These are phyloP conservation scores for Stenogyne calaminthoides DNA, from an alignment of 305 asterid species.

Conservation along the genomic window DNA sequence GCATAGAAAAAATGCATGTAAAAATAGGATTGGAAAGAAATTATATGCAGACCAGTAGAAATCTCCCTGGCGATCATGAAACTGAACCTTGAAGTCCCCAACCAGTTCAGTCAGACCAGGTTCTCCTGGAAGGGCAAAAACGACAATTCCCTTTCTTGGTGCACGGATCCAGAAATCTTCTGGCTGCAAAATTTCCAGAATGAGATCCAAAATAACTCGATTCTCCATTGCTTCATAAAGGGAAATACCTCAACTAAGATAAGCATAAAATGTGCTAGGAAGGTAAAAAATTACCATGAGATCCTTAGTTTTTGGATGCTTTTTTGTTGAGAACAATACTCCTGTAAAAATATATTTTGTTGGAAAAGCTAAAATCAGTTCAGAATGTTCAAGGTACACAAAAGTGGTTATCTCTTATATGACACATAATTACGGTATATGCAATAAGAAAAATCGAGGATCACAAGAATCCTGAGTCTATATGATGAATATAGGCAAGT, in stretches of 20 bases:
- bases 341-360: slow-evolving; percentile 52
- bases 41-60: slow-evolving; percentile 72
- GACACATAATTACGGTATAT: not conserved
- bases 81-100: slow-evolving; percentile 93
- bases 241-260: slow-evolving; percentile 20
- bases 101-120: slow-evolving; percentile 88
- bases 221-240: slow-evolving; percentile 7
- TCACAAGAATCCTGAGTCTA: not conserved
- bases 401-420: slow-evolving; percentile 12
- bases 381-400: slow-evolving; percentile 13
- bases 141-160: slow-evolving; percentile 78
- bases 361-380: slow-evolving; percentile 31
- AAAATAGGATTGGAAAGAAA: slow-evolving; percentile 26
- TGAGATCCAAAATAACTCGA: slow-evolving; percentile 16
- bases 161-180: slow-evolving; percentile 97
- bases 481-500: not conserved
- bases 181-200: slow-evolving; percentile 56
- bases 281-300: slow-evolving; percentile 69
- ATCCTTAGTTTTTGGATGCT: slow-evolving; percentile 90
- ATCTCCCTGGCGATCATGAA: slow-evolving; percentile 98
- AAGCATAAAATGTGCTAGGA: slow-evolving; percentile 10
- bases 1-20: slow-evolving; percentile 1
- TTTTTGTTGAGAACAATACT: slow-evolving; percentile 79
- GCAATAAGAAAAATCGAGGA: not conserved
- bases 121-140: slow-evolving; percentile 95